Evolutionary conservation across 1,284 basidiomycete species (phyloP), one percentile per base, ranked within the genome.

Genomic region (Ustilago tritici): DNA sequence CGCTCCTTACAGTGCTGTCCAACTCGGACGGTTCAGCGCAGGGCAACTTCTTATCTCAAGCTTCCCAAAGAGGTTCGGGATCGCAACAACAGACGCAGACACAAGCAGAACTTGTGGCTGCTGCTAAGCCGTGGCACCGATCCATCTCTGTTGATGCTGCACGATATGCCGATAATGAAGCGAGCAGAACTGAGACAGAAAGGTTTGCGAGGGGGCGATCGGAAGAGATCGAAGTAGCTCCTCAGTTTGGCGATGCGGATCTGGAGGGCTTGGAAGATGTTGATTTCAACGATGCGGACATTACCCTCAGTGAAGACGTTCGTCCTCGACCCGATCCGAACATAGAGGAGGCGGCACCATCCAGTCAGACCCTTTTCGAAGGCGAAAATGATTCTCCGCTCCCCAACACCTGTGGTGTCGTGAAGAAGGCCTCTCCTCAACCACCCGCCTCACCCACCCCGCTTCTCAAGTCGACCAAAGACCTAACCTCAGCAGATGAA

Each of bases 41-140:
- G n/a, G 68, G 73, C 49, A 68, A 70, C 46, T 71, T 76, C 31
- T 43, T 76, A 0, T 76, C 73, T 28, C 73, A 76, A 32, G 73
- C 68, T 11, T 66, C 73, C 49, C 67, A 76, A 17, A 55, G 55
- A 9, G 11, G 15, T 4, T 23, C 62, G 23, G 43, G 19, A 46
- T 46, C 43, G 5, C 65, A 46, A 6, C 65, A 62, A 34, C 35
- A 43, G 11, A 47, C 43, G 14, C 62, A 56, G 53, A 69, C 65
- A 6, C 61, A 62, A 49, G 67, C 67, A 4, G 61, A 56, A 5
- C 60, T 76, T 28, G 65, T 74, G 10, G 68, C 71, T 32, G 68
- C 66, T 4, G 76, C 76, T 28, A 68, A 68, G 52, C 71, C 76
- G 0, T 78, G 76, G 76, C 71, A 74, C 38, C 70, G 76, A 12